Percentiles rank a stretch among this genome's conserved stretches.
phyloP scores from a whole-genome alignment of 2,329 filamentous ascomycete species.

The Fonsecaea monophora region DNA sequence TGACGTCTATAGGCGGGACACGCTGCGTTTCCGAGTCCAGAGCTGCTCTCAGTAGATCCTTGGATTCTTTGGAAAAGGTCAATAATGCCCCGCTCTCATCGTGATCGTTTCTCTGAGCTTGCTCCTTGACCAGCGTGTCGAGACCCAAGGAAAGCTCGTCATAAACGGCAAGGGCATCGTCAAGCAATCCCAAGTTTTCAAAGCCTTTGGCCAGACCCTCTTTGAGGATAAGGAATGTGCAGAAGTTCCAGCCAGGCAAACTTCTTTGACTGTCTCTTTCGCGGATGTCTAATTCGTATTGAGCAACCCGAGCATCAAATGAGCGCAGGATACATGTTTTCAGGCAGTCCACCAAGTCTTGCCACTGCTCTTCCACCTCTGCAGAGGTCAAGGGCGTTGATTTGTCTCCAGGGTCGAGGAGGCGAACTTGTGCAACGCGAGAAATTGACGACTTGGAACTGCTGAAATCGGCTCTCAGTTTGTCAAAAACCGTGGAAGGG shows the following conservation, averaged over 20 bases:
- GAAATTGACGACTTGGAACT: slow-evolving; percentile 76
- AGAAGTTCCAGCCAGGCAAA: slow-evolving; percentile 97
- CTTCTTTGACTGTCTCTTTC: slow-evolving; percentile 88
- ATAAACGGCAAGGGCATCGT: slow-evolving; percentile 93
- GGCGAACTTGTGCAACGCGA: slow-evolving; percentile 82
- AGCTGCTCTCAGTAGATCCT: slow-evolving; percentile 62
- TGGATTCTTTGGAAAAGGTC: slow-evolving; percentile 75
- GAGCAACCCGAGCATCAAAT: slow-evolving; percentile 86
- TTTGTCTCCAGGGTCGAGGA: slow-evolving; percentile 52
- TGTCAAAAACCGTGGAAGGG: slow-evolving; percentile 84
- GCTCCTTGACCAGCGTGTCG: slow-evolving; percentile 80
- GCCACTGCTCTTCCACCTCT: slow-evolving; percentile 82
- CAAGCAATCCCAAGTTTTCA: slow-evolving; percentile 92
- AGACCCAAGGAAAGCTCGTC: slow-evolving; percentile 90
- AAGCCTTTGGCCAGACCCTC: slow-evolving; percentile 93
- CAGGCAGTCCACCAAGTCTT: slow-evolving; percentile 82
- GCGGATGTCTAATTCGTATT: slow-evolving; percentile 97
- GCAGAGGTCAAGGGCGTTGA: slow-evolving; percentile 68
- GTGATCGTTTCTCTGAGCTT: slow-evolving; percentile 65
- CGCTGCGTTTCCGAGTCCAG: slow-evolving; percentile 43
- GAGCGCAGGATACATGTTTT: slow-evolving; percentile 86
- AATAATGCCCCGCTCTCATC: slow-evolving; percentile 76
- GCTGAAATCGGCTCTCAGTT: slow-evolving; percentile 89
- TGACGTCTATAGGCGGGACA: slow-evolving; percentile 38
- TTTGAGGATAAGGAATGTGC: slow-evolving; percentile 97